These are phyloP conservation scores for Acidiella bohemica DNA, from an alignment of 495 filamentous ascomycete species.

Conservation along the genomic window DNA sequence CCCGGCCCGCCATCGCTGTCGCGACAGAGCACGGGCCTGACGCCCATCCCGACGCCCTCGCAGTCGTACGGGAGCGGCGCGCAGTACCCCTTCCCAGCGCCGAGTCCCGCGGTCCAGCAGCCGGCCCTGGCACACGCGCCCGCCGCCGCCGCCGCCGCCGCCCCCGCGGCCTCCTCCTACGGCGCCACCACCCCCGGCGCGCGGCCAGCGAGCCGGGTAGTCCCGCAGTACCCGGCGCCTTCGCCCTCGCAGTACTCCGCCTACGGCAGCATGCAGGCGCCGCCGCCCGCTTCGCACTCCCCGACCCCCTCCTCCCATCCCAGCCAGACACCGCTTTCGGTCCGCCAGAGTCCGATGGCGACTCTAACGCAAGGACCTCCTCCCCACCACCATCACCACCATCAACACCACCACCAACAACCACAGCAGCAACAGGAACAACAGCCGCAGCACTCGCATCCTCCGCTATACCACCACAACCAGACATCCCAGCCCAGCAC, in stretches of 20 bases:
- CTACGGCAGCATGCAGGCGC: slow-evolving; percentile 35
- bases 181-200: slow-evolving; percentile 13
- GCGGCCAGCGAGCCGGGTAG: slow-evolving; percentile 4
- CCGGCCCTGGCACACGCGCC: no score
- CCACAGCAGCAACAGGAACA: slow-evolving; percentile 30
- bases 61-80: slow-evolving; percentile 34
- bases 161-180: no score
- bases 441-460: not conserved
- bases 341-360: slow-evolving; percentile 43
- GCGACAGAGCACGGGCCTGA: slow-evolving; percentile 8
- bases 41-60: slow-evolving; percentile 37
- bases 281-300: slow-evolving; percentile 36
- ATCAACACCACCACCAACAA: not conserved
- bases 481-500: slow-evolving; percentile 43
- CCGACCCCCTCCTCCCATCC: slow-evolving; percentile 45
- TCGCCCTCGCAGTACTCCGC: slow-evolving; percentile 42
- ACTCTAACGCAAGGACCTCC: not conserved
- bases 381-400: slow-evolving; percentile 30
- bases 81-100: slow-evolving; percentile 43
- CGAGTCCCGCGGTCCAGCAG: slow-evolving; percentile 28
- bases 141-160: no score
- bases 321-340: slow-evolving; percentile 37
- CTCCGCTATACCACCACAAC: no score
- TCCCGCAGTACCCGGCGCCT: slow-evolving; percentile 22
- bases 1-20: slow-evolving; percentile 3